These are phyloP conservation scores for Malus hybrid DNA, from an alignment of 331 rosid genomes.

Conservation along the genomic window DNA sequence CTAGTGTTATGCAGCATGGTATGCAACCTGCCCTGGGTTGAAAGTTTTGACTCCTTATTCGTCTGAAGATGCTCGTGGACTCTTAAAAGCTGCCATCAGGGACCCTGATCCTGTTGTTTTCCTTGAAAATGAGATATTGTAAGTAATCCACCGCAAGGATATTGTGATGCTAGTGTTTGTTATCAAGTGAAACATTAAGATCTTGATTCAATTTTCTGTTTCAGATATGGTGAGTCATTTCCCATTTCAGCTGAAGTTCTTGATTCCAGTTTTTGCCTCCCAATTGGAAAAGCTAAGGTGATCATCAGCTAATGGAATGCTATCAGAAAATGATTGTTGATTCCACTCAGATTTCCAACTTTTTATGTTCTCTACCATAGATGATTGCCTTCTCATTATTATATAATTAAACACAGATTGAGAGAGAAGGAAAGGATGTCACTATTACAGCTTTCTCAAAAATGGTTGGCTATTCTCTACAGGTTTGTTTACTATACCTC, in stretches of 20 bases:
- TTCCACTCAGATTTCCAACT: not conserved
- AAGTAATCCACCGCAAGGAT: constrained; percentile 13
- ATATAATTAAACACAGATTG: constrained; percentile 44
- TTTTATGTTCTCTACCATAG: not conserved
- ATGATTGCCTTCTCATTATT: not conserved
- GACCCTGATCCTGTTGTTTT: constrained; percentile 98
- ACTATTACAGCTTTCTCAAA: constrained; percentile 92
- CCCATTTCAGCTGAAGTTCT: constrained; percentile 85
- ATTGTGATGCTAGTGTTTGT: not conserved
- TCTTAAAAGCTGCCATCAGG: constrained; percentile 93
- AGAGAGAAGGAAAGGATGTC: constrained; percentile 97
- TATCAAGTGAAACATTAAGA: not conserved
- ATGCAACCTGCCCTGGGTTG: constrained; percentile 76
- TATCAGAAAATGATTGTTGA: constrained; percentile 11
- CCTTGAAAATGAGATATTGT: constrained; percentile 95
- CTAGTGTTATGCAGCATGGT: constrained; percentile 99
- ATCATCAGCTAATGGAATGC: constrained; percentile 11
- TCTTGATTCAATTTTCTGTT: constrained; percentile 24
- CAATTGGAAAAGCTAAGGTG: constrained; percentile 99
- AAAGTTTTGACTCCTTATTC: constrained; percentile 89
- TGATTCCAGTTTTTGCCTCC: constrained; percentile 93
- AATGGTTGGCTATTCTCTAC: constrained; percentile 90
- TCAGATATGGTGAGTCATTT: constrained; percentile 93
- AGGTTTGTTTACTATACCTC: constrained; percentile 51
- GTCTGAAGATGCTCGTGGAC: constrained; percentile 96